Percentiles rank a stretch among this genome's conserved stretches.
These are phyloP conservation scores for Colletotrichum zoysiae DNA, from an alignment of 2,329 filamentous ascomycete species.

Conservation along the genomic window DNA sequence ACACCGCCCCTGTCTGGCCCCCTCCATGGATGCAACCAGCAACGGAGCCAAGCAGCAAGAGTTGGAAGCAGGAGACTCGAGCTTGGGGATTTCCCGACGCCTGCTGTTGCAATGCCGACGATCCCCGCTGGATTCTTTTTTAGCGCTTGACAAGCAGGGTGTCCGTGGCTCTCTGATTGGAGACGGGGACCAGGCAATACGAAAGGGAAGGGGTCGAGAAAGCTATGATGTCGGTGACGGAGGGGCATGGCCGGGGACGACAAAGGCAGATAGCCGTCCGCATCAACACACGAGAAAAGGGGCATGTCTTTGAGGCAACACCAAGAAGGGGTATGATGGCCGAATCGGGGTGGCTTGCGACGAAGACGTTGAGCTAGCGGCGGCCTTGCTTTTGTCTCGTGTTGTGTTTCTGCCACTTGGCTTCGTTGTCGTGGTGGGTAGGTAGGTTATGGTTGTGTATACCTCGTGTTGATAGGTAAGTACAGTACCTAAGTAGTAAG, in stretches of 20 bases:
- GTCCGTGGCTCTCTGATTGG: conserved; percentile 32
- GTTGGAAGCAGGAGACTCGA: conserved; percentile 36
- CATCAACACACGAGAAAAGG: conserved; percentile 26
- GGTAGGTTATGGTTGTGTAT: neutral
- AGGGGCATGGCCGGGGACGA: conserved; percentile 20
- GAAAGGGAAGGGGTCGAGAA: conserved; percentile 35
- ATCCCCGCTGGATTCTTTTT: conserved; percentile 38
- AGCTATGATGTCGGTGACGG: conserved; percentile 40
- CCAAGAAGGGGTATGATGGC: conserved; percentile 9
- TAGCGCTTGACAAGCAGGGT: conserved; percentile 42
- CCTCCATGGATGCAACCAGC: conserved; percentile 37
- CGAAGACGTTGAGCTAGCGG: conserved; percentile 15
- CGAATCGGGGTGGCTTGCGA: conserved; percentile 5
- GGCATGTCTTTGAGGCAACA: conserved; percentile 20
- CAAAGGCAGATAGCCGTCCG: conserved; percentile 34
- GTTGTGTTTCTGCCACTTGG: conserved; percentile 11
- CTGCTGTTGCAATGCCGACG: conserved; percentile 40
- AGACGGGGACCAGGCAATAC: conserved; percentile 40
- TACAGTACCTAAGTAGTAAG: too few species aligned
- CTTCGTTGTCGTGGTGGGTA: neutral
- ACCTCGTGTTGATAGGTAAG: neutral
- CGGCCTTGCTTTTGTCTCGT: neutral
- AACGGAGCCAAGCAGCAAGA: conserved; percentile 39
- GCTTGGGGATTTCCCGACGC: conserved; percentile 34
- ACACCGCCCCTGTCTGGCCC: conserved; percentile 13